Percentiles rank a stretch among this genome's conserved stretches.
phyloP scores from a whole-genome alignment of 1,284 basidiomycete species.

The Puccinia coronata region DNA sequence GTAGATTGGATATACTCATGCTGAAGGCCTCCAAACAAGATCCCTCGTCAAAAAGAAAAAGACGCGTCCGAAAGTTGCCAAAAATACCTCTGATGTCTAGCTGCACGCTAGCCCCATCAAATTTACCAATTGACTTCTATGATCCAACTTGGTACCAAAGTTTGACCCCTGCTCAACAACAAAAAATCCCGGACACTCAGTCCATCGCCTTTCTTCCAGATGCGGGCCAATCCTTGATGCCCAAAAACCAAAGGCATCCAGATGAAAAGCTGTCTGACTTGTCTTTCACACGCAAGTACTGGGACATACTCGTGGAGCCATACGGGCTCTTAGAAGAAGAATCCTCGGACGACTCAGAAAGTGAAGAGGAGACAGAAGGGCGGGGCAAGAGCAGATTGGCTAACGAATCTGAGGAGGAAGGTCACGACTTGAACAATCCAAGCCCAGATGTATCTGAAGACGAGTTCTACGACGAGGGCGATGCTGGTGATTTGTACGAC shows the following conservation, averaged over 20 bases:
- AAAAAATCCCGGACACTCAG: background rate
- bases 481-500: slow-evolving; percentile 19
- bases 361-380: background rate
- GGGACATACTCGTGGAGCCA: background rate
- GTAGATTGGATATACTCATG: slow-evolving; percentile 27
- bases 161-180: background rate
- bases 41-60: background rate
- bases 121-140: slow-evolving; percentile 45
- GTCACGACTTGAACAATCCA: slow-evolving; percentile 11
- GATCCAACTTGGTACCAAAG: slow-evolving; percentile 19
- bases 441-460: background rate
- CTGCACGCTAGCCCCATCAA: slow-evolving; percentile 21
- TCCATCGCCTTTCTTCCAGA: slow-evolving; percentile 6
- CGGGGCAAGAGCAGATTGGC: too few relatives aligned
- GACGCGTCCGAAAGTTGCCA: slow-evolving; percentile 16
- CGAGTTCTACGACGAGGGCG: slow-evolving; percentile 16
- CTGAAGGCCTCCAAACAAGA: slow-evolving; percentile 7
- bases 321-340: slow-evolving; percentile 12
- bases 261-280: slow-evolving; percentile 22
- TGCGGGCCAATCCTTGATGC: slow-evolving; percentile 17
- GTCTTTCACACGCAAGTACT: slow-evolving; percentile 25
- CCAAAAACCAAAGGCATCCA: background rate
- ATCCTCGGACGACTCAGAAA: background rate
- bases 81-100: background rate
- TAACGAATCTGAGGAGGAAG: background rate